Evolutionary conservation across 1,139 yeast species (phyloP), one percentile per base, ranked within the genome.

Genomic region (Hansenula lynferdii): DNA sequence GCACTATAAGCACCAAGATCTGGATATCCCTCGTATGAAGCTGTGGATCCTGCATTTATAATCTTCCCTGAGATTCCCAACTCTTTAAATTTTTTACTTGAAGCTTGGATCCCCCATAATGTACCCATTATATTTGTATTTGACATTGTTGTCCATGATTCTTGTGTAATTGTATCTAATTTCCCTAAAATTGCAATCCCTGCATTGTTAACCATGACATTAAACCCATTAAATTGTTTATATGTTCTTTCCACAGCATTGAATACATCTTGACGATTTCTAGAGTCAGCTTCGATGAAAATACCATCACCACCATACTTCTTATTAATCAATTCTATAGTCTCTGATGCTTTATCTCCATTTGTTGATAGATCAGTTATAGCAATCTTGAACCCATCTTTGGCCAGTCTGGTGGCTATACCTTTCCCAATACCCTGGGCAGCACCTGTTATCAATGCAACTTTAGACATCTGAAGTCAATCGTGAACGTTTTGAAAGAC

Each of bases 401-500:
- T 37, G 17, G 42, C 50, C n/a, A 37, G 30, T 24, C 30, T 37
- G 7, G 43, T 39, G 9, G 59, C 61, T 35, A 56, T 51, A 20
- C 39, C 39, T 20, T 29, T 28, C 8, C 50, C 50, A 41, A 54
- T 56, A 9, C 61, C 62, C 28, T 37, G 41, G n/a, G 60, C 50
- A 18, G 56, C 58, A 24, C 66, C 67, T 9, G 65, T 58, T 24
- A 62, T 54, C 32, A 61, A 49, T 29, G 62, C 64, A 14, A 59
- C 51, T 45, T 43, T 53, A n/a, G 24, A n/a, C 33, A 30, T 29
- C n/a, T n/a, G n/a, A n/a, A n/a, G n/a, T n/a, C n/a, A n/a, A n/a
- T n/a, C n/a, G n/a, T n/a, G n/a, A n/a, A n/a, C n/a, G n/a, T n/a
- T n/a, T n/a, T n/a, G n/a, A n/a, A n/a, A n/a, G n/a, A n/a, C n/a